Conservation (phyloP, 2,329 filamentous ascomycete species). For the Lasiodiplodia sp. region DNA sequence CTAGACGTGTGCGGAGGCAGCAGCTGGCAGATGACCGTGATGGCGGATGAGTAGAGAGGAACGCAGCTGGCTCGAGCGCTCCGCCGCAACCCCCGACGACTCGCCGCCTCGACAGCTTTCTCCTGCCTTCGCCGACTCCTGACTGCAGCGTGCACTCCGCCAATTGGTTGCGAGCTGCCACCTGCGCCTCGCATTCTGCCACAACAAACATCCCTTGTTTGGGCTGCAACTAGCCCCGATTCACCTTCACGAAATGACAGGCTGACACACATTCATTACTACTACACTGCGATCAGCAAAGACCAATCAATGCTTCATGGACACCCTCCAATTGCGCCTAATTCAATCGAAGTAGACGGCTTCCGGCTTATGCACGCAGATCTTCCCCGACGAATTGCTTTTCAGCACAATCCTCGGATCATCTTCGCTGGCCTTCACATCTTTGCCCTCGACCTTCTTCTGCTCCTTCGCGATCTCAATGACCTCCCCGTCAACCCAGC, state of each 20-base stretch:
- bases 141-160: not conserved
- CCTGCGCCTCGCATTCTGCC: not conserved
- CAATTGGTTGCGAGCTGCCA: conserved; percentile 5
- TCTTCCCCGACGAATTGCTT: conserved; percentile 49
- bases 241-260: not conserved
- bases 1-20: conserved; percentile 15
- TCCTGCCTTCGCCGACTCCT: not conserved
- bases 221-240: not conserved
- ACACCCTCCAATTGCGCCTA: not conserved
- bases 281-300: conserved; percentile 1
- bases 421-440: conserved; percentile 50
- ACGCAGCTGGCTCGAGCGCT: not conserved
- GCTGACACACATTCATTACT: not conserved
- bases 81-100: conserved; percentile 9
- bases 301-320: not conserved
- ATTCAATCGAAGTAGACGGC: conserved; percentile 51
- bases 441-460: conserved; percentile 52
- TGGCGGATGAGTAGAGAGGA: conserved; percentile 7
- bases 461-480: conserved; percentile 51
- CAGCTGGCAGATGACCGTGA: conserved; percentile 22
- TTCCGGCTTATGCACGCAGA: conserved; percentile 53
- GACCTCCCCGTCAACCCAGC: conserved; percentile 51
- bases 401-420: conserved; percentile 54
- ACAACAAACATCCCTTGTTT: not conserved
- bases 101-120: not conserved